These are phyloP conservation scores for Umbilicaria muhlenbergii DNA, from an alignment of 495 filamentous ascomycete genomes.

Conservation along the genomic window DNA sequence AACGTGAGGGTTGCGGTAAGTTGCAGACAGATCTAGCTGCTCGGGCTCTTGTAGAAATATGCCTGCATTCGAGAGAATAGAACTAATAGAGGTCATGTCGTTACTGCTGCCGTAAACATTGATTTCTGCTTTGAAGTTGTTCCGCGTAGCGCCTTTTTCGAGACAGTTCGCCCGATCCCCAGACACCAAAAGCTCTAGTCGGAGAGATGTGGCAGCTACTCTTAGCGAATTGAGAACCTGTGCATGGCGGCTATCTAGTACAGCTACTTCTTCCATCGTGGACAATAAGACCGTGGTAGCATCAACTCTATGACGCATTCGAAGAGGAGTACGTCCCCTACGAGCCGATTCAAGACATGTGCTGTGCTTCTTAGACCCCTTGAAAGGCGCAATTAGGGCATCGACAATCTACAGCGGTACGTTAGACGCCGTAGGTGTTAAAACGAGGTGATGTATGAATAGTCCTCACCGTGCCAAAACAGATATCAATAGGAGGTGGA, in stretches of 20 bases:
- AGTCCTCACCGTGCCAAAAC: too few relatives aligned
- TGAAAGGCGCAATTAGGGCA: too few relatives aligned
- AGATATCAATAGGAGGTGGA: too few relatives aligned
- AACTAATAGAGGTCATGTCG: conserved; percentile 10
- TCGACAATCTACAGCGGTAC: too few relatives aligned
- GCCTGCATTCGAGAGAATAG: conserved; percentile 13
- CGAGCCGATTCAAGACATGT: too few relatives aligned
- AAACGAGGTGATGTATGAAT: too few relatives aligned
- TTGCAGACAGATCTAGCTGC: background rate
- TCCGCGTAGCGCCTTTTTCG: too few relatives aligned
- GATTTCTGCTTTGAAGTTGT: conserved; percentile 8
- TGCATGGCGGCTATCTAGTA: background rate
- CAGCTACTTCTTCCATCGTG: conserved; percentile 5
- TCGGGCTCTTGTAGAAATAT: conserved; percentile 22
- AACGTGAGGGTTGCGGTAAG: conserved; percentile 22
- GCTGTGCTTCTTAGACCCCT: too few relatives aligned
- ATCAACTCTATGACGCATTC: background rate
- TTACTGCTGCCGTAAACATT: conserved; percentile 19
- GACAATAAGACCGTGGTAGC: background rate
- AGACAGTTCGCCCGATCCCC: too few relatives aligned
- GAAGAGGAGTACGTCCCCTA: too few relatives aligned
- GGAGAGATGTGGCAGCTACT: background rate
- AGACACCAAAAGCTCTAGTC: background rate
- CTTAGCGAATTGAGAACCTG: background rate
- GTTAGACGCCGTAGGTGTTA: too few relatives aligned